Evolutionary conservation across 2,329 filamentous ascomycete genomes (phyloP), one percentile per base, ranked within the genome.

Genomic region (Alternaria arbusti): DNA sequence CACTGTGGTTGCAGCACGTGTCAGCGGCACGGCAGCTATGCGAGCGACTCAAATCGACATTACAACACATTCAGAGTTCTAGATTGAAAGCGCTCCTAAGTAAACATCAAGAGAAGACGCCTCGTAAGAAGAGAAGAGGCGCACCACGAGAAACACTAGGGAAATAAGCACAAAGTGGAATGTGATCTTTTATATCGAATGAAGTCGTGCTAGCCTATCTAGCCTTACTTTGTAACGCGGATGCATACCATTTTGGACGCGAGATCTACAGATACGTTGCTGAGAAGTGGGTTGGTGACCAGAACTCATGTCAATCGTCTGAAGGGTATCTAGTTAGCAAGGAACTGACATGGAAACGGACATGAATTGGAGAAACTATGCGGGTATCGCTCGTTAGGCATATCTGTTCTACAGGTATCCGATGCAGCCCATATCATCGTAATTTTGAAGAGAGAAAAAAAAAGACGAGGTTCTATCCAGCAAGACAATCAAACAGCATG

Each of bases 291-390:
- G 15, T 36, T n/a, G 32, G 32, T 36, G 32, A 36, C 22, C 17
- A 13, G 17, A n/a, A 36, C 32, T 23, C 22, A 52, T 30, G 28
- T 54, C n/a, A n/a, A 20, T 17, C 25, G 22, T 5, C 51, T 17
- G 22, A 44, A 63, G 59, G 63, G 59, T 63, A 65, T 63, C 59
- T 15, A 65, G 46, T 59, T 6, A 43, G 50, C 25, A 25, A 54
- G 7, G 26, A 36, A 40, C 51, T 10, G 47, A 40, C 51, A 20
- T 15, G 36, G 26, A 55, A 56, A 12, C 10, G 57, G 17, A 22
- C 50, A 47, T 20, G 13, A 26, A 43, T 36, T 25, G 23, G 51
- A 3, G 32, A 1, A 36, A 36, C 32, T 36, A 36, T 36, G 32
- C 32, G 32, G 32, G 32, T 36, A 36, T 36, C 15, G 32, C n/a